Base-by-base conservation (phyloP, 768 basidiomycete species). In the Trametes cingulata region DNA sequence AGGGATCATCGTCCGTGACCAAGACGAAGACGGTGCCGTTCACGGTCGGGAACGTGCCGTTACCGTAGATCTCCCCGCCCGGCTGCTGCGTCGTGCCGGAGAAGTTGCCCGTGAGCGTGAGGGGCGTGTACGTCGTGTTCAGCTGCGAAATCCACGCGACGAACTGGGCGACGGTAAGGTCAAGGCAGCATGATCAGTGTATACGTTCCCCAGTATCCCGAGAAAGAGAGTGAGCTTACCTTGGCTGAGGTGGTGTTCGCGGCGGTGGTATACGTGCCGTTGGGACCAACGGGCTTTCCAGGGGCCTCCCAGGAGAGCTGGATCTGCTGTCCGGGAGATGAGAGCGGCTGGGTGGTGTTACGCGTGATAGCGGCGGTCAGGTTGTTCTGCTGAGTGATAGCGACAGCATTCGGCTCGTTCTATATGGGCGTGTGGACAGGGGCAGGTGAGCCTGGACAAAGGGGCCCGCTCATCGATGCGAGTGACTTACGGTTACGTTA, bases 111-210 rank as follows among this genome's bases (percentile, higher is more conserved):
- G 39, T 40, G 6, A 40, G 29, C 29, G 29, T 33, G 29, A 33
- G 29, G 6, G 29, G 29, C 29, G 81, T 80, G 73, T 80, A 86
- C 7, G 85, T 86, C 12, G 77, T 78, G 75, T 86, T 87, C 52
- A 86, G 71, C 69, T 87, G 84, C 24, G 77, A 79, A 55, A 86
- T 80, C 81, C 84, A 87, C 4, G 81, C 81, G 7, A 78, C 80
- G 60, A 74, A 85, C 78, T 81, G 61, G n/a, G n/a, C 52, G 2
- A 41, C 17, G 33, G n/a, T n/a, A n/a, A n/a, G n/a, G n/a, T n/a
- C n/a, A n/a, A 46, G 56, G 29, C 29, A 33, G n/a, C 29, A 33
- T 33, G 35, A 47, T 15, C n/a, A n/a, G 36, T 35, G 27, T 25
- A 2, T 20, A 42, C 24, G 3, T 4, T 37, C 25, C n/a, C n/a